These are phyloP conservation scores for Arachnomyces sp. DNA, from an alignment of 2,329 filamentous ascomycete species.

Conservation along the genomic window DNA sequence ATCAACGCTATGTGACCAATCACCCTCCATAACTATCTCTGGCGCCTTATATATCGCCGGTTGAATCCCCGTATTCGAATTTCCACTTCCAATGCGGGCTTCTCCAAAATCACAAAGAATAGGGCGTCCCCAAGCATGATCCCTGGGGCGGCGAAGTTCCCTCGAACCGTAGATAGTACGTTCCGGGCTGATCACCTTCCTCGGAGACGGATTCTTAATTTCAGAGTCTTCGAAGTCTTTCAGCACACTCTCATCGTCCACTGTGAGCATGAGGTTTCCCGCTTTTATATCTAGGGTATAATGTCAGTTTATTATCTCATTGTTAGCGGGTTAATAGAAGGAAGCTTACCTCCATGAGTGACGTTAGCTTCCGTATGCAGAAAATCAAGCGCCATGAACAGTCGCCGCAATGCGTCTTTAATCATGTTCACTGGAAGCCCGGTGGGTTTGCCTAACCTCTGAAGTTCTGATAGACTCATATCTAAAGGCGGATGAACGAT, in stretches of 20 bases:
- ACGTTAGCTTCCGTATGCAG: constrained; percentile 7
- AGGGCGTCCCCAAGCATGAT: constrained; percentile 7
- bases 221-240: constrained; percentile 9
- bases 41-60: constrained; percentile 15
- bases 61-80: no score
- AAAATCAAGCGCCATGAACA: constrained; percentile 6
- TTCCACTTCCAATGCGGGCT: constrained; percentile 7
- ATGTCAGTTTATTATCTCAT: not conserved
- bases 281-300: constrained; percentile 6
- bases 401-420: constrained; percentile 5
- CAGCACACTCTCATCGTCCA: constrained; percentile 11
- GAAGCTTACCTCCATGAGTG: constrained; percentile 5
- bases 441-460: constrained; percentile 3
- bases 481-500: constrained; percentile 4
- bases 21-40: constrained; percentile 13
- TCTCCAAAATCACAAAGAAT: constrained; percentile 14
- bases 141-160: constrained; percentile 2
- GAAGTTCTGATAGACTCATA: constrained; percentile 5
- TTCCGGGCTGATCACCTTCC: constrained; percentile 8
- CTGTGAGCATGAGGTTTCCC: constrained; percentile 7
- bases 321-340: not conserved
- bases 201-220: constrained; percentile 6
- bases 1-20: constrained; percentile 17
- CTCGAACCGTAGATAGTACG: constrained; percentile 11
- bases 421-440: constrained; percentile 2